phyloP scores from a whole-genome alignment of 2,329 filamentous ascomycete species.

The Dactylellina drechsleri region DNA sequence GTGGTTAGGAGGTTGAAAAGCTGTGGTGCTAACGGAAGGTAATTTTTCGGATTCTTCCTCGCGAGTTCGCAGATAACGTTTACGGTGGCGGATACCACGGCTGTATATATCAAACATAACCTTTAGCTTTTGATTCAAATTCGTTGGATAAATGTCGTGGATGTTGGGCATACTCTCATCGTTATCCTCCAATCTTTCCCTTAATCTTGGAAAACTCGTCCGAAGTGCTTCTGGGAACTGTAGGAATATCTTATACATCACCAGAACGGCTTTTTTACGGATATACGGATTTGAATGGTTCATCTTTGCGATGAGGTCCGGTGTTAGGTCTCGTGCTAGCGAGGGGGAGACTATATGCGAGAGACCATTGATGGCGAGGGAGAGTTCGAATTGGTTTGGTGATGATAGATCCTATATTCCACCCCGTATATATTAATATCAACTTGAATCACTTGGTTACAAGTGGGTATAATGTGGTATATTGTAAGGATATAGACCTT shows the following conservation, averaged over 20 bases:
- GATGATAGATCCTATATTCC: slow-evolving; percentile 73
- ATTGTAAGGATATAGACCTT: slow-evolving; percentile 68
- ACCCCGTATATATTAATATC: slow-evolving; percentile 57
- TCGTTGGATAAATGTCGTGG: not conserved
- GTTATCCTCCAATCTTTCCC: slow-evolving; percentile 89
- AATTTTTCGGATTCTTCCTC: slow-evolving; percentile 92
- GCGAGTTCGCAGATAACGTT: slow-evolving; percentile 97
- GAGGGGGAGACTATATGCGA: slow-evolving; percentile 94
- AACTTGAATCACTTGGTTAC: slow-evolving; percentile 54
- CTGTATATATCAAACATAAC: slow-evolving; percentile 2
- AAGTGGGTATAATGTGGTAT: slow-evolving; percentile 49
- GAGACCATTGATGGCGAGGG: slow-evolving; percentile 86
- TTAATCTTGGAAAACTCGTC: slow-evolving; percentile 96
- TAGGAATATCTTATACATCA: slow-evolving; percentile 88
- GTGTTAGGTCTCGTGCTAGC: slow-evolving; percentile 86
- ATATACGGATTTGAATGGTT: slow-evolving; percentile 86
- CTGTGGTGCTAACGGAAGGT: slow-evolving; percentile 87
- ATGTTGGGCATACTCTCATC: slow-evolving; percentile 78
- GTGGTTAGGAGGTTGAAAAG: slow-evolving; percentile 92
- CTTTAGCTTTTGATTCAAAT: slow-evolving; percentile 23
- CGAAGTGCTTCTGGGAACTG: slow-evolving; percentile 96
- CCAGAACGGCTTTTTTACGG: slow-evolving; percentile 95
- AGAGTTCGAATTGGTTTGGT: slow-evolving; percentile 78
- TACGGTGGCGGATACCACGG: slow-evolving; percentile 92
- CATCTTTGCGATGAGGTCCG: slow-evolving; percentile 85